Percentiles rank a stretch among this genome's conserved stretches.
phyloP scores from a whole-genome alignment of 208 protist genomes.

The Crithidia sp. region DNA sequence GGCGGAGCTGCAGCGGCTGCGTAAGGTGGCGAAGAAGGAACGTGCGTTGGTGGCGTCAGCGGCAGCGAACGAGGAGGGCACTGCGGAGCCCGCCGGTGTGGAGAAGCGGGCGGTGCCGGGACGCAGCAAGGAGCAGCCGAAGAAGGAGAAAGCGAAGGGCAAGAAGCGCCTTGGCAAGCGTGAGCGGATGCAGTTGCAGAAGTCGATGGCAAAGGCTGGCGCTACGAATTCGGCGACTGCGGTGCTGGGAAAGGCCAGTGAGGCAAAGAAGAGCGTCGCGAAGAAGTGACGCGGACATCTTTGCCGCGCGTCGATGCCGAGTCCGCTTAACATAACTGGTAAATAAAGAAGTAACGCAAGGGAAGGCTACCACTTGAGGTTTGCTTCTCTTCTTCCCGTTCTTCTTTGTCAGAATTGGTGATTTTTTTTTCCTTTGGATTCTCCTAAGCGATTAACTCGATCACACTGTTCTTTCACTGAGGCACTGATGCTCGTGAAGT shows the following conservation, averaged over 20 bases:
- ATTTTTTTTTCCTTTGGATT: neutral
- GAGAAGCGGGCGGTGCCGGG: too few species aligned
- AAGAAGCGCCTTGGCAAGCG: constrained; percentile 38
- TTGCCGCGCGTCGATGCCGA: too few species aligned
- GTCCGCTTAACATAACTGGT: too few species aligned
- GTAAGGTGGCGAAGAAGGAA: constrained; percentile 60
- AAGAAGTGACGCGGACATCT: neutral
- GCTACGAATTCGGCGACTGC: neutral
- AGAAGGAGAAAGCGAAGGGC: constrained; percentile 16
- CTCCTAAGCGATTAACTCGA: neutral
- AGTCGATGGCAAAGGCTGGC: constrained; percentile 9
- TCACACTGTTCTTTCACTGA: too few species aligned
- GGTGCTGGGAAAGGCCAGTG: too few species aligned
- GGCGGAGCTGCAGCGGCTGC: constrained; percentile 39
- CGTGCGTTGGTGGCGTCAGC: constrained; percentile 16
- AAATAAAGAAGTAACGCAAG: too few species aligned
- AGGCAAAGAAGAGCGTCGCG: neutral
- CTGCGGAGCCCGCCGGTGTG: neutral
- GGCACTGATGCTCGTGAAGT: too few species aligned
- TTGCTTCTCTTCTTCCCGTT: neutral
- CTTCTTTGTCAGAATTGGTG: neutral
- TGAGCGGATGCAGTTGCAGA: constrained; percentile 28
- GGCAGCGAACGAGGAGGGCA: neutral
- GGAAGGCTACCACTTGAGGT: neutral
- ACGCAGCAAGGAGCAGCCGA: neutral